A percentile compares a stretch with the other conserved stretches of the same genome.
Evolutionary conservation across 139 green algal species (phyloP).

Genomic region (Limnomonas spitsbergensis): DNA sequence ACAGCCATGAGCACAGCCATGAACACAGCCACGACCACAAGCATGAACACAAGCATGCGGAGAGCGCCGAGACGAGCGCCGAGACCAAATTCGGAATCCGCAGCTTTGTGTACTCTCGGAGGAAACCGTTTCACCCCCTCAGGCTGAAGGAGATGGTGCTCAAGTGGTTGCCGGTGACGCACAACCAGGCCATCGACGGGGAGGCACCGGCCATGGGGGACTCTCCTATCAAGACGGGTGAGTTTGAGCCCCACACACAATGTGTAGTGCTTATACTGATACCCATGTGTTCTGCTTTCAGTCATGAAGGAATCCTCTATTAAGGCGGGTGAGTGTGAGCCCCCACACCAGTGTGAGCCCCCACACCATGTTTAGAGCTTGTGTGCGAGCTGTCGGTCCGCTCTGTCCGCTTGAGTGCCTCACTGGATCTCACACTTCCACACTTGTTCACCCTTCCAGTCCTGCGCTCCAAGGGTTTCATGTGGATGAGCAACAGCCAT

Average conservation of each 20-base stretch:
- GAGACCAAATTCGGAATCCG: slow-evolving; percentile 79
- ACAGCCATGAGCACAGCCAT: slow-evolving; percentile 15
- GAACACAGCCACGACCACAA: slow-evolving; percentile 27
- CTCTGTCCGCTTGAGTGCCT: no score
- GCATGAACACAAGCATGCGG: slow-evolving; percentile 24
- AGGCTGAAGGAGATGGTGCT: slow-evolving; percentile 80
- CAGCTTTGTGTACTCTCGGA: slow-evolving; percentile 83
- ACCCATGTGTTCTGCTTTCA: no score
- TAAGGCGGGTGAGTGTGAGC: slow-evolving; percentile 65
- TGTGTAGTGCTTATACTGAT: no score
- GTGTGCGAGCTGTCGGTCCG: no score
- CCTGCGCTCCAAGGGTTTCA: slow-evolving; percentile 64
- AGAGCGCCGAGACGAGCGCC: slow-evolving; percentile 41
- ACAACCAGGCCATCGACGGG: slow-evolving; percentile 67
- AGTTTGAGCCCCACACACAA: no score
- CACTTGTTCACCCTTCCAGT: no score
- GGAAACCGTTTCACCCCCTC: slow-evolving; percentile 85
- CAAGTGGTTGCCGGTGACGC: slow-evolving; percentile 78
- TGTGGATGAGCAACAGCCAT: slow-evolving; percentile 75
- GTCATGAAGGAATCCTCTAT: slow-evolving; percentile 64
- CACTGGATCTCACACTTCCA: no score
- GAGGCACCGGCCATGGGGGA: slow-evolving; percentile 42
- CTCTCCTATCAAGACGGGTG: slow-evolving; percentile 75
- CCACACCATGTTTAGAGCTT: no score
- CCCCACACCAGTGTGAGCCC: no score